phyloP scores from a whole-genome alignment of 768 basidiomycete species.

The Trametes villosa region DNA sequence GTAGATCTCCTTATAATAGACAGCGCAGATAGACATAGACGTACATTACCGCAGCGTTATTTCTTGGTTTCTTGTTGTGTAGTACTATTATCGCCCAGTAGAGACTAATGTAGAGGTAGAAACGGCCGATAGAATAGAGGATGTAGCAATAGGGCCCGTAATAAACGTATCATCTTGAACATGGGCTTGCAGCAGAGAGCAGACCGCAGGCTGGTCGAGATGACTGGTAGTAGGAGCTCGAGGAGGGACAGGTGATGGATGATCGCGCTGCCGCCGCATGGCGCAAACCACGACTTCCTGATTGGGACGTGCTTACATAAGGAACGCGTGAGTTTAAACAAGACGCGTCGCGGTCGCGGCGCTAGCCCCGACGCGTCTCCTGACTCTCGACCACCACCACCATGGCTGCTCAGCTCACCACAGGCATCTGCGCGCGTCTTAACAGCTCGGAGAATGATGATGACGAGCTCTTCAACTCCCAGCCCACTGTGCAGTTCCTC shows the following conservation, averaged over 20 bases:
- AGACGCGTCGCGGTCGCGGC: conserved; percentile 16
- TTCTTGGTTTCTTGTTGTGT: neutral
- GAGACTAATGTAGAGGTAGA: too few relatives aligned
- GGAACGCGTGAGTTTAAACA: conserved; percentile 26
- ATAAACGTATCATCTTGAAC: too few relatives aligned
- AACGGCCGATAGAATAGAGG: neutral
- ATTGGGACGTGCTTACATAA: conserved; percentile 18
- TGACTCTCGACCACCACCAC: conserved; percentile 39
- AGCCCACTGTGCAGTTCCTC: conserved; percentile 75
- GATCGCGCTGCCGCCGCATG: too few relatives aligned
- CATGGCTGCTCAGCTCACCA: conserved; percentile 49
- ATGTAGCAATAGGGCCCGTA: too few relatives aligned
- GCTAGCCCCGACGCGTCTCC: conserved; percentile 20
- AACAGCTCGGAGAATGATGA: conserved; percentile 50
- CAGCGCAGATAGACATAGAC: neutral
- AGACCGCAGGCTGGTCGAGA: too few relatives aligned
- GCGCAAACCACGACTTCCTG: neutral
- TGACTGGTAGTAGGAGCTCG: too few relatives aligned
- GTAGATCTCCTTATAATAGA: neutral
- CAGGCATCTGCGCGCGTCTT: conserved; percentile 60
- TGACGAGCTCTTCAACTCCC: conserved; percentile 31
- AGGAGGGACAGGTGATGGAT: too few relatives aligned
- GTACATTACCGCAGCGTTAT: neutral
- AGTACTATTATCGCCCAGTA: neutral
- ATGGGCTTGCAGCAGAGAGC: too few relatives aligned